Evolutionary conservation across 2,329 filamentous ascomycete species (phyloP).

Genomic region (Colletotrichum spinosum): DNA sequence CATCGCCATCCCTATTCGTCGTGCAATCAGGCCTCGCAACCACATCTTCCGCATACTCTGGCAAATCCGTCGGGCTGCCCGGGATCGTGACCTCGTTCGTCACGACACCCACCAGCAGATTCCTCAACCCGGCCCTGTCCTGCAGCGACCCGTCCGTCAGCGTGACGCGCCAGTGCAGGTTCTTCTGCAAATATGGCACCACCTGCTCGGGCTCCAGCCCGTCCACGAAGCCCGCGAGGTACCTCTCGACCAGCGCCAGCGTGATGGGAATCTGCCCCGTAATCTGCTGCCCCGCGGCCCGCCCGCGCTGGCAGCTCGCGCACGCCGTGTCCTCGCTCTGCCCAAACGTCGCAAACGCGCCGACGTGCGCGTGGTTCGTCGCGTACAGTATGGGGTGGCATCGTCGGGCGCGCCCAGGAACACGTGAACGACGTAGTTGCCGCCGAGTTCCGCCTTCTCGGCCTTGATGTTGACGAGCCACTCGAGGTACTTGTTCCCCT

Average conservation of each 20-base stretch:
- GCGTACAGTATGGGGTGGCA: slow-evolving; percentile 56
- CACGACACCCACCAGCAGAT: slow-evolving; percentile 26
- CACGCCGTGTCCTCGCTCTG: slow-evolving; percentile 43
- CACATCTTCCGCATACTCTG: slow-evolving; percentile 18
- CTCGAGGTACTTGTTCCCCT: slow-evolving; percentile 52
- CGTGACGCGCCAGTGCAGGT: slow-evolving; percentile 42
- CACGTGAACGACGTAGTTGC: slow-evolving; percentile 66
- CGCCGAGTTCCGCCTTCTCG: slow-evolving; percentile 59
- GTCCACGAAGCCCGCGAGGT: slow-evolving; percentile 39
- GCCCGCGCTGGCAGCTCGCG: slow-evolving; percentile 40
- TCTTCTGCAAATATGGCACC: slow-evolving; percentile 41
- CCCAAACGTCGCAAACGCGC: slow-evolving; percentile 54
- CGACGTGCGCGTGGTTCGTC: slow-evolving; percentile 59
- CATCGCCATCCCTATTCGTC: slow-evolving; percentile 20
- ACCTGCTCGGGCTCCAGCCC: slow-evolving; percentile 41
- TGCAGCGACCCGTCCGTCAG: slow-evolving; percentile 39
- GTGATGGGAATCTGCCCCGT: slow-evolving; percentile 46
- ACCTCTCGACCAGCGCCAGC: slow-evolving; percentile 43
- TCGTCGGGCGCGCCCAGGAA: slow-evolving; percentile 59
- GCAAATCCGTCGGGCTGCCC: slow-evolving; percentile 11
- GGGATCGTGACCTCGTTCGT: slow-evolving; percentile 30
- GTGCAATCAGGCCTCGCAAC: slow-evolving; percentile 18
- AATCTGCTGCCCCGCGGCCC: slow-evolving; percentile 35
- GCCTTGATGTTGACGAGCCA: slow-evolving; percentile 69
- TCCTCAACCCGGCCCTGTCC: slow-evolving; percentile 10